Percentiles rank a stretch among this genome's conserved stretches.
phyloP scores from a whole-genome alignment of 2,329 filamentous ascomycete genomes.

The Cladosporium sp. region DNA sequence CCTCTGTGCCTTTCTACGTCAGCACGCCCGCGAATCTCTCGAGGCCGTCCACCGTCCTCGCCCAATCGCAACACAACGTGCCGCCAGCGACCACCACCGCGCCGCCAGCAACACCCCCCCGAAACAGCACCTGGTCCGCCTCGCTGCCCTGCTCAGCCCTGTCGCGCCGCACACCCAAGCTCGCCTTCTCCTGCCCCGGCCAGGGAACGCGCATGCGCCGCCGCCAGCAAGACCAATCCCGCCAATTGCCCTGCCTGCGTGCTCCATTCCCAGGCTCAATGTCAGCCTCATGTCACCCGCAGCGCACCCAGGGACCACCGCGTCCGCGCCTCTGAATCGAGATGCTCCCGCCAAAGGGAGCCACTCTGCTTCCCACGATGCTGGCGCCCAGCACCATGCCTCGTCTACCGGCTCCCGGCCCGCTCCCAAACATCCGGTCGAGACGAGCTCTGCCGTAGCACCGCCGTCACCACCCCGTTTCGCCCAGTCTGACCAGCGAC shows the following conservation, averaged over 20 bases:
- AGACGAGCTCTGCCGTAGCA: constrained; percentile 6
- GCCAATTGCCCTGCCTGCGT: constrained; percentile 3
- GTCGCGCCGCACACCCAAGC: neutral
- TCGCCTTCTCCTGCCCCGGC: neutral
- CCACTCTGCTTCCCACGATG: constrained; percentile 4
- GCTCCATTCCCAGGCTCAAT: constrained; percentile 9
- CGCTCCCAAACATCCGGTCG: neutral
- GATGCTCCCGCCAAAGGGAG: constrained; percentile 7
- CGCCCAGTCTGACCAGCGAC: constrained; percentile 2
- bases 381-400: neutral
- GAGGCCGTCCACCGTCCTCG: neutral
- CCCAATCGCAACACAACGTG: neutral
- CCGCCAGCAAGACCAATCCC: constrained; percentile 4
- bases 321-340: constrained; percentile 10
- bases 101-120: neutral
- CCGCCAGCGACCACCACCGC: neutral
- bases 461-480: constrained; percentile 9
- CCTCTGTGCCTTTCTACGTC: too few species aligned
- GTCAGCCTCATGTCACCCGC: constrained; percentile 11
- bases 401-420: neutral
- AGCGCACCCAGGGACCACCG: constrained; percentile 9
- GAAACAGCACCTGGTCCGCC: neutral
- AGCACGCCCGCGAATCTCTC: too few species aligned
- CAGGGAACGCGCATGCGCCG: neutral
- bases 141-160: neutral